Evolutionary conservation across 2,329 filamentous ascomycete genomes (phyloP).

Genomic region (Ampelomyces quisqualis): DNA sequence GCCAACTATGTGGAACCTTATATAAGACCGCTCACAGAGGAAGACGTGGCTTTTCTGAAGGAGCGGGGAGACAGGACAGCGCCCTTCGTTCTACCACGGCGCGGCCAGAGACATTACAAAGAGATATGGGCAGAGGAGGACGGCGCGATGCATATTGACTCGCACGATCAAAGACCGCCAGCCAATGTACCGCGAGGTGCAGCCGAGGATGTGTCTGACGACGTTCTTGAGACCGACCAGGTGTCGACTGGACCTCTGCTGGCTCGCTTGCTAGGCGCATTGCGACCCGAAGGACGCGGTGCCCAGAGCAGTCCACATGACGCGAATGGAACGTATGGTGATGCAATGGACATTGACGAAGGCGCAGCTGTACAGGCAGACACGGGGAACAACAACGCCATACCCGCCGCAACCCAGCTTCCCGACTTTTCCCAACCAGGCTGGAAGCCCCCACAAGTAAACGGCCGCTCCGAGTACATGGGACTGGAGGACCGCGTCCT

Average conservation of each 20-base stretch:
- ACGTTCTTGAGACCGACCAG: conserved; percentile 83
- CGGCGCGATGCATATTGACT: conserved; percentile 72
- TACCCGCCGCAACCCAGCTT: conserved; percentile 75
- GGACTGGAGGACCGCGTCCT: conserved; percentile 89
- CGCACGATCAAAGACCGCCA: conserved; percentile 66
- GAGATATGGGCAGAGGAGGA: conserved; percentile 96
- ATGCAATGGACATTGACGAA: conserved; percentile 50
- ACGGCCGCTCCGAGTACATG: conserved; percentile 74
- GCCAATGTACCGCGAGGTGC: conserved; percentile 80
- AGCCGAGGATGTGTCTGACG: conserved; percentile 84
- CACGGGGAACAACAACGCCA: conserved; percentile 38
- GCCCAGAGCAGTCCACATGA: conserved; percentile 58
- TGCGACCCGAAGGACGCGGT: conserved; percentile 73
- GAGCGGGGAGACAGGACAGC: conserved; percentile 80
- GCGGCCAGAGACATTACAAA: conserved; percentile 80
- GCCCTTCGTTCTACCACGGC: conserved; percentile 82
- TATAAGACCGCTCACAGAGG: conserved; percentile 84
- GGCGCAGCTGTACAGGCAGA: conserved; percentile 39
- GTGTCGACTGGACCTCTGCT: conserved; percentile 86
- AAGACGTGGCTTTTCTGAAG: conserved; percentile 88
- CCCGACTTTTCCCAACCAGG: conserved; percentile 71
- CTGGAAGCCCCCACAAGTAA: conserved; percentile 74
- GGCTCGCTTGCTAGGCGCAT: conserved; percentile 73
- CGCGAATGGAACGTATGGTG: conserved; percentile 55
- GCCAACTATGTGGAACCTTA: conserved; percentile 90